Evolutionary conservation across 306 rosid genomes (phyloP).

Genomic region (Inga leiocalycina): DNA sequence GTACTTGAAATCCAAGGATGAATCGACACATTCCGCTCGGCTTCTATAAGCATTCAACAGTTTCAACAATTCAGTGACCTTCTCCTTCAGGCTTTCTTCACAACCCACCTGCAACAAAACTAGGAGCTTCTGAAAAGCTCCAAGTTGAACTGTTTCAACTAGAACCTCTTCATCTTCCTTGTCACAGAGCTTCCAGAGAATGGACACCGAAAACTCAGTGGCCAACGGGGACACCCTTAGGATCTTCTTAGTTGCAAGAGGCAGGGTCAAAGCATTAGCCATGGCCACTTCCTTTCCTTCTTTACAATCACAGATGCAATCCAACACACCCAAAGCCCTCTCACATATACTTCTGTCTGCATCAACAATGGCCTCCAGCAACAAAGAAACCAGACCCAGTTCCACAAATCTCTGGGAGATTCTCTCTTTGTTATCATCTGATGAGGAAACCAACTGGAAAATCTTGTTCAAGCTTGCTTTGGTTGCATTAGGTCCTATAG

Average conservation of each 20-base stretch:
- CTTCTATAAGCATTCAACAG: slow-evolving; percentile 58
- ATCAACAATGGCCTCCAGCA: slow-evolving; percentile 67
- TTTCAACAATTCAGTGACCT: slow-evolving; percentile 73
- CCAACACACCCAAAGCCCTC: slow-evolving; percentile 69
- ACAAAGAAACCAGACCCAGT: slow-evolving; percentile 62
- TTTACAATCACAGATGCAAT: slow-evolving; percentile 51
- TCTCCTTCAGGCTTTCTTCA: slow-evolving; percentile 59
- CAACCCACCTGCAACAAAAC: slow-evolving; percentile 87
- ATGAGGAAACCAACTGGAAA: slow-evolving; percentile 52
- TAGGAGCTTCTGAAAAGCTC: slow-evolving; percentile 76
- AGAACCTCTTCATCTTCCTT: slow-evolving; percentile 45
- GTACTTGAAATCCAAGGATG: slow-evolving; percentile 67
- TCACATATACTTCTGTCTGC: slow-evolving; percentile 64
- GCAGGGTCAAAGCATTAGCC: slow-evolving; percentile 67
- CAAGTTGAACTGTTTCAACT: slow-evolving; percentile 70
- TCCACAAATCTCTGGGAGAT: slow-evolving; percentile 52
- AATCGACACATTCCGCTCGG: slow-evolving; percentile 65
- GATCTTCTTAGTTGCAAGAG: slow-evolving; percentile 77
- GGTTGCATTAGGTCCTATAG: slow-evolving; percentile 48
- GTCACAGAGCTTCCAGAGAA: slow-evolving; percentile 71
- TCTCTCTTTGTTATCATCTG: slow-evolving; percentile 19
- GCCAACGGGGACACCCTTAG: slow-evolving; percentile 66
- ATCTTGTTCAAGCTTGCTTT: slow-evolving; percentile 66
- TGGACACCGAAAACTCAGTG: slow-evolving; percentile 58
- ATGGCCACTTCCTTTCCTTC: slow-evolving; percentile 60